Evolutionary conservation across 176 grass and related monocot species (phyloP).

Genomic region (Aegilops bicornis): DNA sequence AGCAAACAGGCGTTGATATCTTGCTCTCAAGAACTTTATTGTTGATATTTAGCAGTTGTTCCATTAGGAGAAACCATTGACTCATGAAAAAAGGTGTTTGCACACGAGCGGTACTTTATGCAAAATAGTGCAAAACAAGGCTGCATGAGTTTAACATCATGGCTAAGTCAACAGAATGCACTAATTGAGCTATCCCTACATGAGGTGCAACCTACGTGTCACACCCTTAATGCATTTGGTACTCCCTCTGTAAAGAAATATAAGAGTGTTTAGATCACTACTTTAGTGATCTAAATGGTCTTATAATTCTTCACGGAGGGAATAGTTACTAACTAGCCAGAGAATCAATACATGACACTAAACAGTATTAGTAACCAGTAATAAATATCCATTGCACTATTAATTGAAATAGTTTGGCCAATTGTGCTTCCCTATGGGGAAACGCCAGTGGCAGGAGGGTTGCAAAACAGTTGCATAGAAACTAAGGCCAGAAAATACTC

Average conservation of each 20-base stretch:
- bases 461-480: constrained; percentile 11
- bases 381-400: not conserved
- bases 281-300: too few relatives aligned
- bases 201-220: not conserved
- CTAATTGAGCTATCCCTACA: not conserved
- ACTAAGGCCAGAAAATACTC: constrained; percentile 43
- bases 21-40: not conserved
- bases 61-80: not conserved
- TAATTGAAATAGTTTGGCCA: not conserved
- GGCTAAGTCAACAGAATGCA: not conserved
- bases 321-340: constrained; percentile 5
- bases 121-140: not conserved
- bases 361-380: not conserved
- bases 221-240: not conserved
- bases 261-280: too few relatives aligned
- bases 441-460: not conserved
- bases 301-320: too few relatives aligned
- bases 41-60: constrained; percentile 6
- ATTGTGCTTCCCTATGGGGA: not conserved
- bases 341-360: constrained; percentile 17
- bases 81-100: not conserved
- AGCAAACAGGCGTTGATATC: not conserved
- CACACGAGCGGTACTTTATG: not conserved
- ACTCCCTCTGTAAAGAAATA: too few relatives aligned
- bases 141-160: not conserved